Evolutionary conservation across 306 rosid species (phyloP), one percentile per base, ranked within the genome.

Genomic region (Quercus engelmannii): DNA sequence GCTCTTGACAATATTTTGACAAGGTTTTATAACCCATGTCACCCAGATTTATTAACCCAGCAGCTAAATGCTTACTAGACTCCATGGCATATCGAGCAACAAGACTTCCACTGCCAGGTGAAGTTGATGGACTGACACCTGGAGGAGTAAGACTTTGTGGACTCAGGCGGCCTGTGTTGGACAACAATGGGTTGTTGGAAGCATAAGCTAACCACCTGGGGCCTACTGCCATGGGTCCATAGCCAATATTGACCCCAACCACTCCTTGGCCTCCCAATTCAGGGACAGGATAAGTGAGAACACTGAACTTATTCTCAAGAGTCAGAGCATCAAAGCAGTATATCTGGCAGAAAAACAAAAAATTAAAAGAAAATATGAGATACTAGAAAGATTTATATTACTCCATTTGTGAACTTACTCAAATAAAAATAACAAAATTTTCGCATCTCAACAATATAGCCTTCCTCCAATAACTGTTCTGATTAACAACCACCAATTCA

Each of bases 21-120:
- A 96, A 77, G 71, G 97, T 93, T 89, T 93, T 93, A 86, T 91
- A 96, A 18, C 98, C 94, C 94, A 88, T 96, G 83, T 96, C 99
- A 38, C 98, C 88, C 63, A 95, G 89, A 85, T 91, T 93, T 70
- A 96, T 85, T 71, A 96, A 62, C 62, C 99, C 98, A 49, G 90
- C 82, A 70, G 99, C 98, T 78, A 96, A 83, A 25, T 96, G 98
- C 89, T 96, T 96, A 85, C 99, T 89, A 83, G 99, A 96, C 78
- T 96, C 99, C 94, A 91, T 89, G 68, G 99, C 99, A 89, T 93
- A 96, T 76, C 96, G 94, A 46, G 99, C 99, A 80, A 95, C 91
- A 79, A 90, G 78, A 88, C 77, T 96, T 83, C 99, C 98, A 78
- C 49, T 88, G 82, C 96, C 80, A 35, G 99, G 99, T 62, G 99